phyloP scores from a whole-genome alignment of 371 early-diverging fungal genomes.

The Mucor racemosus region DNA sequence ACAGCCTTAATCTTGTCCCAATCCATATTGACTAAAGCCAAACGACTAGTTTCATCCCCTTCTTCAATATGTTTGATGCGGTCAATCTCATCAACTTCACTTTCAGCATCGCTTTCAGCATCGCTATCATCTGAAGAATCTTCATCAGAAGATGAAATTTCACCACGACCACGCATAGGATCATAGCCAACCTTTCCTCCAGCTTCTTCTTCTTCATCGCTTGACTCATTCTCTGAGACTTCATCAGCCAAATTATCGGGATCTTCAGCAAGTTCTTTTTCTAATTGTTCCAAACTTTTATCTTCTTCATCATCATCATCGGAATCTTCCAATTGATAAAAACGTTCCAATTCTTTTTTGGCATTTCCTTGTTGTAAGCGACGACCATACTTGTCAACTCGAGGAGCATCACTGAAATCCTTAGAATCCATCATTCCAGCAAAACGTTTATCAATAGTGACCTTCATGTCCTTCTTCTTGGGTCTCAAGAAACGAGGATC shows the following conservation, averaged over 20 bases:
- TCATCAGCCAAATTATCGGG: conserved; percentile 31
- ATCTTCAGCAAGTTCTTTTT: conserved; percentile 55
- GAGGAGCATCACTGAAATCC: conserved; percentile 76
- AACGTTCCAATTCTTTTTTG: conserved; percentile 62
- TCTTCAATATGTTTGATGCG: conserved; percentile 59
- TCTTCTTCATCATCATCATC: conserved; percentile 44
- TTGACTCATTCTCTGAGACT: conserved; percentile 27
- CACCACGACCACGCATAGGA: conserved; percentile 87
- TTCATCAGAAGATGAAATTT: conserved; percentile 65
- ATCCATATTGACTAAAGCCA: conserved; percentile 96
- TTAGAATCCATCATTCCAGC: conserved; percentile 76
- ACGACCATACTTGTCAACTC: conserved; percentile 92
- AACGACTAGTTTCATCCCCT: conserved; percentile 86
- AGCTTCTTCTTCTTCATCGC: conserved; percentile 32
- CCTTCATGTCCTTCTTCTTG: conserved; percentile 80
- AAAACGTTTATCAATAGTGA: conserved; percentile 92
- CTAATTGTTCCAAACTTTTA: conserved; percentile 44
- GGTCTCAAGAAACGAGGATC: conserved; percentile 91
- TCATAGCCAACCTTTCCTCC: conserved; percentile 54
- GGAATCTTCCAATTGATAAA: conserved; percentile 64
- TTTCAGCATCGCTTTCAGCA: conserved; percentile 60
- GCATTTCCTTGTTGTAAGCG: conserved; percentile 49
- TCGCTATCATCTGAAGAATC: conserved; percentile 61
- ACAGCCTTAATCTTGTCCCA: conserved; percentile 90
- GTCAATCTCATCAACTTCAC: conserved; percentile 63